phyloP scores from a whole-genome alignment of 176 grass and related monocot genomes.

The Otatea glauca region DNA sequence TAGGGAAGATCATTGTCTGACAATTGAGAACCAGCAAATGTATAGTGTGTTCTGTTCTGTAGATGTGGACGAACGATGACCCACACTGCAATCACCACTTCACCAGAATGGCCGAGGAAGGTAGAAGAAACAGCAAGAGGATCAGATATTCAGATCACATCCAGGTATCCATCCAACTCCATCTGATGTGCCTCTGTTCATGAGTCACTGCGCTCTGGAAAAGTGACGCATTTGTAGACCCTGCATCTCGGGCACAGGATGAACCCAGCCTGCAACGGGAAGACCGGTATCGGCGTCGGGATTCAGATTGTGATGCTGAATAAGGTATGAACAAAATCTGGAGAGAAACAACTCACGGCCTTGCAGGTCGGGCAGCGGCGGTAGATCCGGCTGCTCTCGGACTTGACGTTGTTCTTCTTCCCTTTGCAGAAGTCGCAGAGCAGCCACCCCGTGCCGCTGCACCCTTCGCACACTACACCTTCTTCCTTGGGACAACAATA shows the following conservation, averaged over 20 bases:
- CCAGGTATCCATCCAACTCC: neutral
- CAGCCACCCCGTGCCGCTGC: slow-evolving; percentile 64
- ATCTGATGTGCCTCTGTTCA: slow-evolving; percentile 28
- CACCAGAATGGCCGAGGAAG: neutral
- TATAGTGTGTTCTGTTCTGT: neutral
- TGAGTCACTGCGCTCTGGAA: slow-evolving; percentile 52
- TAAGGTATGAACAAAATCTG: neutral
- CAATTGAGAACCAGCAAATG: neutral
- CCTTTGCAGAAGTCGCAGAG: slow-evolving; percentile 75
- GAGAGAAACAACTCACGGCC: slow-evolving; percentile 45
- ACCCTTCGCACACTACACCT: slow-evolving; percentile 58
- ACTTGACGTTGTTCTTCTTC: slow-evolving; percentile 81
- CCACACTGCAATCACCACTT: neutral
- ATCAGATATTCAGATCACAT: neutral
- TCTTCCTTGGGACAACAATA: slow-evolving; percentile 33
- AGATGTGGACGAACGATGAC: neutral
- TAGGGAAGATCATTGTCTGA: neutral
- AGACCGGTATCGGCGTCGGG: neutral
- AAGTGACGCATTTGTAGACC: slow-evolving; percentile 82
- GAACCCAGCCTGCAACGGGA: slow-evolving; percentile 54
- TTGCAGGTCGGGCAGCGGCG: slow-evolving; percentile 86
- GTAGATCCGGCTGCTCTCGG: slow-evolving; percentile 59
- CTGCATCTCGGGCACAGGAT: slow-evolving; percentile 73
- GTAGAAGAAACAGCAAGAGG: neutral
- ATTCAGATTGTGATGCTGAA: neutral